A percentile compares a stretch with the other conserved stretches of the same genome.
Conservation (phyloP, 129 eudicot genomes). For the Flaveria trinervia region DNA sequence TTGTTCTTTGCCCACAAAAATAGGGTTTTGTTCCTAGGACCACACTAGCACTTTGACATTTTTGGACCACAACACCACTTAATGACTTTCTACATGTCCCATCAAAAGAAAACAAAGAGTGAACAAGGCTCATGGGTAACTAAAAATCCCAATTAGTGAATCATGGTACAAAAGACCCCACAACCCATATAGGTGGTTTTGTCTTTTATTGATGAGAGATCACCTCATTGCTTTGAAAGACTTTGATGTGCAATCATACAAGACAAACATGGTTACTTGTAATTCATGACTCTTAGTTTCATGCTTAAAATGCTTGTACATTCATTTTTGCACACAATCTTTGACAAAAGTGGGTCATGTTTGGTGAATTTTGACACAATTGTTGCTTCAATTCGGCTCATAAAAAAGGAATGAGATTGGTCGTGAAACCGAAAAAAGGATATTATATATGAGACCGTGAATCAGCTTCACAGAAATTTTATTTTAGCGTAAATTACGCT, state of each 20-base stretch:
- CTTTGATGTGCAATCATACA: slow-evolving; percentile 22
- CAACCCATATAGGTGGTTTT: slow-evolving; percentile 18
- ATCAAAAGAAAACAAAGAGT: slow-evolving; percentile 24
- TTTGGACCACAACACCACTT: slow-evolving; percentile 47
- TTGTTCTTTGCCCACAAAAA: slow-evolving; percentile 38
- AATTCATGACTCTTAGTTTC: background rate
- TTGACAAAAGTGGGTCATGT: background rate
- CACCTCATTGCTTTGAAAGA: slow-evolving; percentile 18
- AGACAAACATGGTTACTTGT: slow-evolving; percentile 18
- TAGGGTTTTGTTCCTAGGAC: slow-evolving; percentile 37
- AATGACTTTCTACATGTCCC: slow-evolving; percentile 29
- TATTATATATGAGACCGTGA: background rate
- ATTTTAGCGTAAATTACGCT: too few species aligned
- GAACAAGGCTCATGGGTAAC: slow-evolving; percentile 33
- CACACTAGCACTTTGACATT: slow-evolving; percentile 43
- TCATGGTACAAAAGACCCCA: slow-evolving; percentile 30
- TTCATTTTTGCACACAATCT: slow-evolving; percentile 15
- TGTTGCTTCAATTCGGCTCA: too few species aligned
- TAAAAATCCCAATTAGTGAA: slow-evolving; percentile 29
- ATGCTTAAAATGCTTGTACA: slow-evolving; percentile 10
- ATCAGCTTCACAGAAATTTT: background rate
- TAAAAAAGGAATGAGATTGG: too few species aligned
- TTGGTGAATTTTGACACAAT: too few species aligned
- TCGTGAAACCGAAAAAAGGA: background rate
- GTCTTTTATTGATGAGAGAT: slow-evolving; percentile 18